Evolutionary conservation across 2,329 filamentous ascomycete species (phyloP), one percentile per base, ranked within the genome.

Genomic region (Penicillium paneum): DNA sequence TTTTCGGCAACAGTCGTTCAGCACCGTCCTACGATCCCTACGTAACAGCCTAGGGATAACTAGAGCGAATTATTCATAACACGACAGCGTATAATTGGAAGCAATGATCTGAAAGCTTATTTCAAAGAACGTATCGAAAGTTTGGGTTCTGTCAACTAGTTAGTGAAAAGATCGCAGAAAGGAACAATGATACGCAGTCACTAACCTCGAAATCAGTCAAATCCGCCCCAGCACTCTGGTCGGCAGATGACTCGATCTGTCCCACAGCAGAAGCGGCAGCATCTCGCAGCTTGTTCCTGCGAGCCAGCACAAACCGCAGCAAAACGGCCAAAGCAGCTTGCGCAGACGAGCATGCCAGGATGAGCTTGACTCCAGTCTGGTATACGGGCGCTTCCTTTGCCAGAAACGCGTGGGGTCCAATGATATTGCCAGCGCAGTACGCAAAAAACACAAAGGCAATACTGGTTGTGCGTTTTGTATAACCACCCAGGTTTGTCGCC

Each of bases 301-400:
- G 21, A 12, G 49, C 34, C 28, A 68, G 28, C 3, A 68, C 21
- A 2, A 60, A 8, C 1, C 66, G 56, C 36, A 69, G 49, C 3
- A 40, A 48, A 3, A 64, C 38, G 13, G 66, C 60, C 21, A 66
- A 50, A 5, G 32, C 57, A 7, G 60, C 55, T 45, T 68, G 65
- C 7, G 53, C 53, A 17, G 61, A 43, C 7, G 60, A 57, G 29
- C 64, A 68, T 8, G 73, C 74, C 3, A 83, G 64, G 15, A 79
- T 78, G 8, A 81, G 67, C 52, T 77, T 81, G 48, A 78, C 81
- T 1, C 81, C 82, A 0, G 81, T 82, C 29, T 71, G 67, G 29
- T 83, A 84, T 0, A 74, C 62, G 0, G 77, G 77, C 0, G 76
- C 75, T 57, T 78, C 70, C 6, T 64, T 64, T 0, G 67, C 65